Evolutionary conservation across 2,329 filamentous ascomycete genomes (phyloP).

Genomic region (Pyricularia sp.): DNA sequence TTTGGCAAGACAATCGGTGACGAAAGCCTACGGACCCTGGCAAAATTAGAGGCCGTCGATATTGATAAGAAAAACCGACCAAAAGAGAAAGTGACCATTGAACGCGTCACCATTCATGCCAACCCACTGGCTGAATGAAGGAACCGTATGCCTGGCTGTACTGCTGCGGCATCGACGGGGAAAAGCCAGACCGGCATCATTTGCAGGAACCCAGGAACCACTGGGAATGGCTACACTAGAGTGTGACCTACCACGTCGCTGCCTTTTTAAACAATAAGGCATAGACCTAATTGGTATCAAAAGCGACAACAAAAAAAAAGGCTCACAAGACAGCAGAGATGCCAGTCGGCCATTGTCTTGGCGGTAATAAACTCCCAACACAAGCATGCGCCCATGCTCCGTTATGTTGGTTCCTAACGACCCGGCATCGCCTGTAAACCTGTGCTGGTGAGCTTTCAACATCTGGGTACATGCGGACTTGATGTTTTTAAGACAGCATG

Average conservation of each 20-base stretch:
- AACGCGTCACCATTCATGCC: conserved; percentile 61
- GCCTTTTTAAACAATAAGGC: background rate
- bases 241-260: background rate
- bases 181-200: background rate
- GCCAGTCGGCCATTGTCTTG: background rate
- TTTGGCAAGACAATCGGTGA: conserved; percentile 64
- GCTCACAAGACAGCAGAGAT: background rate
- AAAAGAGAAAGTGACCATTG: conserved; percentile 53
- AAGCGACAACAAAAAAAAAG: background rate
- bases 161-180: background rate
- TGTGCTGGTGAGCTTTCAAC: background rate
- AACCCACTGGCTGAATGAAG: conserved; percentile 53
- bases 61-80: conserved; percentile 71
- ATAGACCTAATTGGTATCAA: background rate
- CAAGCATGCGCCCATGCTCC: background rate
- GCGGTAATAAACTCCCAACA: background rate
- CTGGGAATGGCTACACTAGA: background rate
- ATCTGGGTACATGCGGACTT: background rate
- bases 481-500: background rate
- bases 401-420: background rate
- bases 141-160: background rate
- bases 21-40: conserved; percentile 50
- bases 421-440: no score
- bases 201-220: background rate
- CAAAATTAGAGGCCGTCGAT: conserved; percentile 56